A percentile compares a stretch with the other conserved stretches of the same genome.
phyloP scores from a whole-genome alignment of 106 monocot genomes.

The Allium fistulosum region DNA sequence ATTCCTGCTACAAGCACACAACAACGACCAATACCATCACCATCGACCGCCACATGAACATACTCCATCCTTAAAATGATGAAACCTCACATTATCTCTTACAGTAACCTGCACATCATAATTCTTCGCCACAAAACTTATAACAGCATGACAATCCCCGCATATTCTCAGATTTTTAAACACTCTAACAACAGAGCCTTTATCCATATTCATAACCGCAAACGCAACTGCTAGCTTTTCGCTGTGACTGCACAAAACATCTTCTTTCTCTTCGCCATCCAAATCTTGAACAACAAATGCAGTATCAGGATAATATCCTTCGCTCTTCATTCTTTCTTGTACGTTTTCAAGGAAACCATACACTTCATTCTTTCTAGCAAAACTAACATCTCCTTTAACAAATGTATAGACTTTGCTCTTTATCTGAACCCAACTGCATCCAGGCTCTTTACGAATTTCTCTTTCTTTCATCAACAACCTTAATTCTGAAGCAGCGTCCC shows the following conservation, averaged over 20 bases:
- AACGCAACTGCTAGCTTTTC: slow-evolving; percentile 69
- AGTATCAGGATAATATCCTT: slow-evolving; percentile 37
- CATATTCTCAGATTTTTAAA: slow-evolving; percentile 74
- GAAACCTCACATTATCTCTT: slow-evolving; percentile 53
- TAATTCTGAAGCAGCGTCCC: slow-evolving; percentile 43
- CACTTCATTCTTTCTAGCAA: slow-evolving; percentile 19
- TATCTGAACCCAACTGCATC: slow-evolving; percentile 67
- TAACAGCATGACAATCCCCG: slow-evolving; percentile 47
- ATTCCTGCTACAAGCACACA: no score
- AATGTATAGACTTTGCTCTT: slow-evolving; percentile 43
- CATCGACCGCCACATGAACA: slow-evolving; percentile 37
- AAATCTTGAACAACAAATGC: slow-evolving; percentile 44
- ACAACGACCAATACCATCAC: slow-evolving; percentile 15
- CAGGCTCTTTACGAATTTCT: slow-evolving; percentile 44
- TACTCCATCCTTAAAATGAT: slow-evolving; percentile 40
- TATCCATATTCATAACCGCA: slow-evolving; percentile 35
- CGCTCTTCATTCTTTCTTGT: slow-evolving; percentile 33
- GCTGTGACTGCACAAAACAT: slow-evolving; percentile 51
- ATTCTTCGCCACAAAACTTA: slow-evolving; percentile 37
- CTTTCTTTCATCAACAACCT: slow-evolving; percentile 53
- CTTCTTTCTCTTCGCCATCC: slow-evolving; percentile 39
- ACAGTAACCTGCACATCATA: slow-evolving; percentile 27
- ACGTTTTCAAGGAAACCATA: slow-evolving; percentile 36
- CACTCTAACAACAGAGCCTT: slow-evolving; percentile 32
- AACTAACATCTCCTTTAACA: slow-evolving; percentile 44